Conservation (phyloP, 2,329 filamentous ascomycete genomes). For the Aureobasidium pullulans region DNA sequence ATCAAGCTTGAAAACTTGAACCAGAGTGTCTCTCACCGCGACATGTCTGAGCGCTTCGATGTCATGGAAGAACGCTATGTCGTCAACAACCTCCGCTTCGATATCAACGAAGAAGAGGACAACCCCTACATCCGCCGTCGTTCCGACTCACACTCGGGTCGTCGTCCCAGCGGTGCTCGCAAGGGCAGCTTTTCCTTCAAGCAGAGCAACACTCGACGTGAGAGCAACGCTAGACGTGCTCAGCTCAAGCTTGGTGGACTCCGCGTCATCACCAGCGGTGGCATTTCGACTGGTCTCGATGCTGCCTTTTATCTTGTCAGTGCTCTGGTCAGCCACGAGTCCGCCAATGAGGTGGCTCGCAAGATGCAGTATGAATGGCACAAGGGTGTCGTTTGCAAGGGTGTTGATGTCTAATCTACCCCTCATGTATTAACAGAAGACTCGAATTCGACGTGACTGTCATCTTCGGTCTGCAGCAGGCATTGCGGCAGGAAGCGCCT, state of each 20-base stretch:
- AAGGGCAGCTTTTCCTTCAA: conserved; percentile 82
- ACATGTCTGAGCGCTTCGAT: conserved; percentile 69
- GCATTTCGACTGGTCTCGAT: conserved; percentile 73
- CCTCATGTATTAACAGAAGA: neutral
- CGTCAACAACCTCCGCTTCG: conserved; percentile 85
- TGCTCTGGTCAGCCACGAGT: conserved; percentile 69
- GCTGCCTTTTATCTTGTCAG: conserved; percentile 78
- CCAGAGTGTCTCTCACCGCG: conserved; percentile 62
- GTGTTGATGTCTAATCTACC: conserved; percentile 66
- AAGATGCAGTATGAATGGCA: conserved; percentile 76
- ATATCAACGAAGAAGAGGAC: conserved; percentile 69
- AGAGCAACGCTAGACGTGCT: conserved; percentile 71
- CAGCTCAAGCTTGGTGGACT: conserved; percentile 63
- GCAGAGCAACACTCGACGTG: conserved; percentile 64
- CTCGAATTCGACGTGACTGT: conserved; percentile 3
- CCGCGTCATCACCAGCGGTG: conserved; percentile 72
- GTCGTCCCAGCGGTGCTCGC: conserved; percentile 40
- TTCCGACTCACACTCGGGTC: conserved; percentile 26
- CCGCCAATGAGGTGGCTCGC: conserved; percentile 67
- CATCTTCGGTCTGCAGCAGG: neutral
- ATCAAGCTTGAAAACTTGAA: conserved; percentile 76
- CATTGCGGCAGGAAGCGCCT: conserved; percentile 1
- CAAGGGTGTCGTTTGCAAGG: conserved; percentile 78
- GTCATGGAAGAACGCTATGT: conserved; percentile 81
- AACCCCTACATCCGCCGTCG: conserved; percentile 63